Conservation (phyloP, 2,329 filamentous ascomycete species). For the Alternaria sp. region DNA sequence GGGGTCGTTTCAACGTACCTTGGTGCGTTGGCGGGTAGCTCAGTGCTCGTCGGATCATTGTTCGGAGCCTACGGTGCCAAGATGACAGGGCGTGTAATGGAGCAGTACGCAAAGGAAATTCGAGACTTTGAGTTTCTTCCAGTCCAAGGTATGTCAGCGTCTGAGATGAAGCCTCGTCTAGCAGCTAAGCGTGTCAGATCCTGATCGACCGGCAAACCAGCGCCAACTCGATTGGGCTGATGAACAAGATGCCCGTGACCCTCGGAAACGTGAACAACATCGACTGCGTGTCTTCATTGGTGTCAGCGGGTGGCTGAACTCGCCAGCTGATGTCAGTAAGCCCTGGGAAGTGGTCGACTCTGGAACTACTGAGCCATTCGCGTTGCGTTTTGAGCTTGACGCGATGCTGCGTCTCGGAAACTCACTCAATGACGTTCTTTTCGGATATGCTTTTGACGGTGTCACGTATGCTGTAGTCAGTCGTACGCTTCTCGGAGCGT, state of each 20-base stretch:
- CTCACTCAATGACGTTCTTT: slow-evolving; percentile 78
- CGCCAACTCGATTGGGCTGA: slow-evolving; percentile 36
- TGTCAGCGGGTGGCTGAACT: slow-evolving; percentile 80
- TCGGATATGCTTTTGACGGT: slow-evolving; percentile 77
- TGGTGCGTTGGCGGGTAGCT: slow-evolving; percentile 80
- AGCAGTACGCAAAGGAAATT: slow-evolving; percentile 82
- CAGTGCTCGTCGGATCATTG: slow-evolving; percentile 79
- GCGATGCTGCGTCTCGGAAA: slow-evolving; percentile 78
- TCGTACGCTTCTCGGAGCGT: slow-evolving; percentile 57
- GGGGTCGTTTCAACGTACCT: slow-evolving; percentile 79
- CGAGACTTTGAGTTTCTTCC: slow-evolving; percentile 90
- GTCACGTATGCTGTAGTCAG: slow-evolving; percentile 78
- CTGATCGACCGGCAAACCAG: slow-evolving; percentile 32
- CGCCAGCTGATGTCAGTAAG: slow-evolving; percentile 72
- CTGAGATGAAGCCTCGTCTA: neutral
- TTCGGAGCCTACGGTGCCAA: slow-evolving; percentile 88
- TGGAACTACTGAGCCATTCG: slow-evolving; percentile 76
- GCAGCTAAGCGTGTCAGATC: slow-evolving; percentile 25
- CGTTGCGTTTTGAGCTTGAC: slow-evolving; percentile 81
- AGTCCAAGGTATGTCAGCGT: slow-evolving; percentile 58
- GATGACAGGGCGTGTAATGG: slow-evolving; percentile 85
- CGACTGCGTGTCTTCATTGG: slow-evolving; percentile 77
- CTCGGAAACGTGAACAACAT: slow-evolving; percentile 41
- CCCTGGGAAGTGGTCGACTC: slow-evolving; percentile 80
- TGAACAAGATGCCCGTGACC: slow-evolving; percentile 37